These are phyloP conservation scores for Aspergillus niger DNA, from an alignment of 2,329 filamentous ascomycete genomes.

Conservation along the genomic window DNA sequence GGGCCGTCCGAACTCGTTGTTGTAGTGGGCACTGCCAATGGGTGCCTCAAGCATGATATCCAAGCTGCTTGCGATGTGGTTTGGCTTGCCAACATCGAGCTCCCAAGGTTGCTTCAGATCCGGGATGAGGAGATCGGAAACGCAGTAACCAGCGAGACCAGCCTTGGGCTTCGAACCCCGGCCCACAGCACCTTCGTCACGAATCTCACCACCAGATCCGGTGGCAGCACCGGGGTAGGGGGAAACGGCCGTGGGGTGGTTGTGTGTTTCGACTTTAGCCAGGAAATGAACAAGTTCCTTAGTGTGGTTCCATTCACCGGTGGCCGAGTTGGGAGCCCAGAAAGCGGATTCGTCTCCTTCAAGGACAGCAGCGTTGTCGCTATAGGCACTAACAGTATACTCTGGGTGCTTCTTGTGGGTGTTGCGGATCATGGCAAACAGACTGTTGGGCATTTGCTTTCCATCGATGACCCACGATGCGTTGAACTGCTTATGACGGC, in stretches of 20 bases:
- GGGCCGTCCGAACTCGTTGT: slow-evolving; percentile 95
- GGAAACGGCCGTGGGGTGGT: slow-evolving; percentile 94
- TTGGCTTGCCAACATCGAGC: slow-evolving; percentile 81
- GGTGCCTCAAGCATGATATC: slow-evolving; percentile 98
- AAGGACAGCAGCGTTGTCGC: slow-evolving; percentile 94
- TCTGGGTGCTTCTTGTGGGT: slow-evolving; percentile 78
- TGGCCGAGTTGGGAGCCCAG: slow-evolving; percentile 86
- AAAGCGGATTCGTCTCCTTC: slow-evolving; percentile 70
- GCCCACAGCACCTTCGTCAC: slow-evolving; percentile 92
- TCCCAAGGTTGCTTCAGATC: slow-evolving; percentile 86
- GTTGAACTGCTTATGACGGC: slow-evolving; percentile 88
- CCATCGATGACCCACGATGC: slow-evolving; percentile 95
- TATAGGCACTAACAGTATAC: slow-evolving; percentile 92
- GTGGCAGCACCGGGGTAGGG: slow-evolving; percentile 92
- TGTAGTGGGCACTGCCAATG: slow-evolving; percentile 91
- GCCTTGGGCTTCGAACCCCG: slow-evolving; percentile 91
- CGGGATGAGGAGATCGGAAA: slow-evolving; percentile 90
- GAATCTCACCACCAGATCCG: slow-evolving; percentile 90
- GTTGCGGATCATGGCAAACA: slow-evolving; percentile 96
- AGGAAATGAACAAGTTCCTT: slow-evolving; percentile 87
- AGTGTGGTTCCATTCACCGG: slow-evolving; percentile 82
- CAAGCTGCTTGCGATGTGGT: slow-evolving; percentile 88
- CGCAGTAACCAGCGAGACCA: slow-evolving; percentile 88
- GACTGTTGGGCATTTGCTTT: slow-evolving; percentile 71
- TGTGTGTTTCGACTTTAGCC: slow-evolving; percentile 96